Base-by-base conservation (phyloP, 805 yeast genomes). In the Ogataea ramenticola region DNA sequence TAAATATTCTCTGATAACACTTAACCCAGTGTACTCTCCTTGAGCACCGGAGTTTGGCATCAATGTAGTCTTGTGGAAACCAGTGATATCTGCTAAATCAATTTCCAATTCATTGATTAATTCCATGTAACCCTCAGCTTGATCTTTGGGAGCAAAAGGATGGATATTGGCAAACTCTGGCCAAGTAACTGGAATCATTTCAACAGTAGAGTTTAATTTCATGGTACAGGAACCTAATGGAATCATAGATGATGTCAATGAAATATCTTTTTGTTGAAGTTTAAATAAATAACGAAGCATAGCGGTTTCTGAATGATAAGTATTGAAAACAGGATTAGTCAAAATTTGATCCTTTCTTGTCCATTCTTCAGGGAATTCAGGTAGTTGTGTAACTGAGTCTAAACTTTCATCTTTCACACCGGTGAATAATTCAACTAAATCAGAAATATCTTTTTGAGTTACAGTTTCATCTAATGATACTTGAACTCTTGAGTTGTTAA, bases 41-140 rank as follows among this genome's bases (percentile, higher is more conserved):
- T 91, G 96, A 34, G 99, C 98, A 53, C 99, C 99, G 34, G 97
- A 87, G 62, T 93, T 93, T 49, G 99, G 99, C 82, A 88, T 95
- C 47, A 87, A 69, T 2, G 97, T 86, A 19, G 95, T 83, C 35
- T 86, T 91, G 48, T 81, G 86, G 57, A 93, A 88, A 0, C 98
- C 98, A 11, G 99, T 91, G 50, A 93, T 90, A 50, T 85, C 87
- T 45, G 90, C 86, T 52, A 93, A 71, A 64, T 93, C 98, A 32
- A 71, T 68, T 62, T 86, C 96, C 30, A 93, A 75, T 58, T 86
- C 95, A 20, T 65, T 58, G 41, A 90, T 78, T 47, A 93, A 66
- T 59, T 85, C 83, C 51, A 74, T 61, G 65, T 91, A 93, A 33
- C 99, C 99, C 51, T 70, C 58, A n/a, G 95, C 93, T 70, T 93